A percentile compares a stretch with the other conserved stretches of the same genome.
phyloP scores from a whole-genome alignment of 2,329 filamentous ascomycete species.

The Salinomyces thailandicus region DNA sequence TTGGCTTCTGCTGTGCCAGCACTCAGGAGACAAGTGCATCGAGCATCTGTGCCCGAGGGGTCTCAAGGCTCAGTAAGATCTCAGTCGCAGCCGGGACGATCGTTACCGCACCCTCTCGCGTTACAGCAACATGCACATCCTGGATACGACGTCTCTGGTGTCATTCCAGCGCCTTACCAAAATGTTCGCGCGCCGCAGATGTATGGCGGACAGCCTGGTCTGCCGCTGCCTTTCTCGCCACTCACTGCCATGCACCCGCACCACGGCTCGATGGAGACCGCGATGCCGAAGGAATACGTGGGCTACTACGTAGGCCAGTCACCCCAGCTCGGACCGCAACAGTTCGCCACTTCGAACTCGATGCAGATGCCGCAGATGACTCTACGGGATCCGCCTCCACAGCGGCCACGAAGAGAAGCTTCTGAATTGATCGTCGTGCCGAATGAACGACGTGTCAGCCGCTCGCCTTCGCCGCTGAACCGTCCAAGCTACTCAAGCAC shows the following conservation, averaged over 20 bases:
- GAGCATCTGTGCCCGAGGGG: slow-evolving; percentile 35
- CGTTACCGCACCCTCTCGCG: slow-evolving; percentile 29
- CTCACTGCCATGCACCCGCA: slow-evolving; percentile 13
- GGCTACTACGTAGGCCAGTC: slow-evolving; percentile 41
- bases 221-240: slow-evolving; percentile 16
- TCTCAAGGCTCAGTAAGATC: slow-evolving; percentile 33
- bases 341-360: slow-evolving; percentile 17
- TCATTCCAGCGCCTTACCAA: slow-evolving; percentile 23
- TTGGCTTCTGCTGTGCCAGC: slow-evolving; percentile 33
- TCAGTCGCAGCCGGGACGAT: slow-evolving; percentile 41
- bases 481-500: slow-evolving; percentile 29
- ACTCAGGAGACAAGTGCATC: slow-evolving; percentile 33
- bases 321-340: slow-evolving; percentile 27
- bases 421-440: slow-evolving; percentile 30
- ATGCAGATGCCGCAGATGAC: slow-evolving; percentile 30
- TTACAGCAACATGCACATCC: slow-evolving; percentile 28
- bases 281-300: slow-evolving; percentile 40
- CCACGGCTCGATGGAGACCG: slow-evolving; percentile 19
- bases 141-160: slow-evolving; percentile 30
- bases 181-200: slow-evolving; percentile 19
- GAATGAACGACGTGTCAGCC: slow-evolving; percentile 22
- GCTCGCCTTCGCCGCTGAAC: slow-evolving; percentile 40
- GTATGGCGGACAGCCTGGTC: slow-evolving; percentile 16
- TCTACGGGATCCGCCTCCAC: slow-evolving; percentile 29
- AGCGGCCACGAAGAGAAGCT: slow-evolving; percentile 32